Evolutionary conservation across 2,329 filamentous ascomycete genomes (phyloP).

Genomic region (Didymella exigua): DNA sequence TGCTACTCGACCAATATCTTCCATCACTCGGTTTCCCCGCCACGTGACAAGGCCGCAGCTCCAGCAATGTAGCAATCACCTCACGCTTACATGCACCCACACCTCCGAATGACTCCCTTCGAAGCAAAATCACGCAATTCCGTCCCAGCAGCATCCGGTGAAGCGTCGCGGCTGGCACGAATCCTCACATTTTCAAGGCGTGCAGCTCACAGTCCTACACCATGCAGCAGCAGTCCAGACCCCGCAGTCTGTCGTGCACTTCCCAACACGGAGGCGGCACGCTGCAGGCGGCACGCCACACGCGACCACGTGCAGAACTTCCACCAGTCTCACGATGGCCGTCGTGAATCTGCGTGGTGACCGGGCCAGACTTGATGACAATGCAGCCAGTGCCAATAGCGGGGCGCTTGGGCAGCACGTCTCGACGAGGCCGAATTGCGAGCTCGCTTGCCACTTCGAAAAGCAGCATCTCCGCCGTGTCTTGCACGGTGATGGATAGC

Average conservation of each 20-base stretch:
- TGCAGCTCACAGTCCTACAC: not conserved
- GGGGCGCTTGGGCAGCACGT: constrained; percentile 6
- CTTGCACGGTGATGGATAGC: not conserved
- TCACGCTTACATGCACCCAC: no score
- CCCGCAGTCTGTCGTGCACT: constrained; percentile 3
- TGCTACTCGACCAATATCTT: no score
- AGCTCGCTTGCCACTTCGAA: not conserved
- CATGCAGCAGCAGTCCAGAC: constrained; percentile 6
- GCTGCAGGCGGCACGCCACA: constrained; percentile 1
- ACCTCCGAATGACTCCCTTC: no score
- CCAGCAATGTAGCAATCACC: no score
- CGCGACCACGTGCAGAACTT: constrained; percentile 4
- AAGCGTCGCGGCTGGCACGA: not conserved
- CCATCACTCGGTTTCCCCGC: no score
- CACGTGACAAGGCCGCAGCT: no score
- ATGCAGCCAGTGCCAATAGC: not conserved
- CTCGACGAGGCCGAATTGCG: constrained; percentile 3
- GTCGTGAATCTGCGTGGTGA: not conserved
- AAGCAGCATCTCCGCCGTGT: not conserved
- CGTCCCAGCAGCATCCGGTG: not conserved
- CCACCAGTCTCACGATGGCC: constrained; percentile 1
- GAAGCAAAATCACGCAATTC: no score
- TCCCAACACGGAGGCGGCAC: not conserved
- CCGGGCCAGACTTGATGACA: not conserved
- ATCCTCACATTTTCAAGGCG: not conserved